phyloP scores from a whole-genome alignment of 2,329 filamentous ascomycete species.

The Teratosphaeria gauchensis region DNA sequence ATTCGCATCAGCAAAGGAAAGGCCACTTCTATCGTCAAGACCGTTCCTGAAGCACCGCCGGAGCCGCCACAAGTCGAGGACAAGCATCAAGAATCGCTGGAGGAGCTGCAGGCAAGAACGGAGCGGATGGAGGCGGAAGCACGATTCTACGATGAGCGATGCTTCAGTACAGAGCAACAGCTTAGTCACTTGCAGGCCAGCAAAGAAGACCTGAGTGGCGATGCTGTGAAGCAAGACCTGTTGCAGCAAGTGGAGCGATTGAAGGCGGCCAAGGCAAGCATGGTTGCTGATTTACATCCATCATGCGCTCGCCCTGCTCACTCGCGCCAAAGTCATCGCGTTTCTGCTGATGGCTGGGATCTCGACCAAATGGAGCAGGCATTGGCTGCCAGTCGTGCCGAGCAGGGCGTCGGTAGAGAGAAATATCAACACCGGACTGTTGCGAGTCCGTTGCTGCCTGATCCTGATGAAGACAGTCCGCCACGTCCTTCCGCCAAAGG shows the following conservation, averaged over 20 bases:
- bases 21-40: not conserved
- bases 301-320: not conserved
- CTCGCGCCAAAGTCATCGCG: not conserved
- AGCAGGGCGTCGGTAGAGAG: not conserved
- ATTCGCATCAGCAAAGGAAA: not conserved
- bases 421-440: not conserved
- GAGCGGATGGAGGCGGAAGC: not conserved
- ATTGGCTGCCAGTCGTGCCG: not conserved
- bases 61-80: not conserved
- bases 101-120: not conserved
- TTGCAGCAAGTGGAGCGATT: not conserved
- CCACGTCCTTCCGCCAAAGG: not conserved
- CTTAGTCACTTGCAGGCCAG: not conserved
- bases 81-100: not conserved
- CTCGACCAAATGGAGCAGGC: not conserved
- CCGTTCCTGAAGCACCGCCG: not conserved
- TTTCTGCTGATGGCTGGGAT: not conserved
- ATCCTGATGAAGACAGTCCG: not conserved
- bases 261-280: not conserved
- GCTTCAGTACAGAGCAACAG: not conserved
- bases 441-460: not conserved
- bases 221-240: not conserved
- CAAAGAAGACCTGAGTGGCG: not conserved
- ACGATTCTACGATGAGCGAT: not conserved
- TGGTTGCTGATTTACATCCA: not conserved